These are phyloP conservation scores for Botryotinia calthae DNA, from an alignment of 2,329 filamentous ascomycete genomes.

Conservation along the genomic window DNA sequence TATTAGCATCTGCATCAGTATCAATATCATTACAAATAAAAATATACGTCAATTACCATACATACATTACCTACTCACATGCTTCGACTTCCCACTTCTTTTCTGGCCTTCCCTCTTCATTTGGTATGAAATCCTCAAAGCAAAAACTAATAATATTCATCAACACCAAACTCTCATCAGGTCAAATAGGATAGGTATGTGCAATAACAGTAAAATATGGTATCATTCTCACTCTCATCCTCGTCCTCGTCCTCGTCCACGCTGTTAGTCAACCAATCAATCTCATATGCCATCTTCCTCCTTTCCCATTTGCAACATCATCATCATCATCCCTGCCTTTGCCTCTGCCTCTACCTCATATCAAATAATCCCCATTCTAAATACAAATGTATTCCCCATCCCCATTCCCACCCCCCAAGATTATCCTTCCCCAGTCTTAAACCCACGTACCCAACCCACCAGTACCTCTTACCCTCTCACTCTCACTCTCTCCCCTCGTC, in stretches of 20 bases:
- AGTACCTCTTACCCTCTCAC: background rate
- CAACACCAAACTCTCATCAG: background rate
- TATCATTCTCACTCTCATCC: background rate
- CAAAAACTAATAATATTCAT: background rate
- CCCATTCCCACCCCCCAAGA: background rate
- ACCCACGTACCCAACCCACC: background rate
- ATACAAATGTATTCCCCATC: background rate
- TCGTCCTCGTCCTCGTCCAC: background rate
- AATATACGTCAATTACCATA: background rate
- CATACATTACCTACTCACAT: background rate
- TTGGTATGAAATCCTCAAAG: background rate
- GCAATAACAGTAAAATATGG: background rate
- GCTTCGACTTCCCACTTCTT: background rate
- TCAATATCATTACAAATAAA: background rate
- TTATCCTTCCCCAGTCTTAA: background rate
- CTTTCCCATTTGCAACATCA: background rate
- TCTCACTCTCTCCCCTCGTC: background rate
- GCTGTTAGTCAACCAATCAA: background rate
- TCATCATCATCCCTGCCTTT: background rate
- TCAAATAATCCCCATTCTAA: slow-evolving; percentile 9
- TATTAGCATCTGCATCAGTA: background rate
- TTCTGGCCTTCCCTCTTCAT: too few species aligned
- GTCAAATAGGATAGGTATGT: background rate
- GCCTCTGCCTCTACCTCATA: background rate
- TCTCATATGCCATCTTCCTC: background rate